Evolutionary conservation across 129 eudicot genomes (phyloP), one percentile per base, ranked within the genome.

Genomic region (Erigeron canadensis): DNA sequence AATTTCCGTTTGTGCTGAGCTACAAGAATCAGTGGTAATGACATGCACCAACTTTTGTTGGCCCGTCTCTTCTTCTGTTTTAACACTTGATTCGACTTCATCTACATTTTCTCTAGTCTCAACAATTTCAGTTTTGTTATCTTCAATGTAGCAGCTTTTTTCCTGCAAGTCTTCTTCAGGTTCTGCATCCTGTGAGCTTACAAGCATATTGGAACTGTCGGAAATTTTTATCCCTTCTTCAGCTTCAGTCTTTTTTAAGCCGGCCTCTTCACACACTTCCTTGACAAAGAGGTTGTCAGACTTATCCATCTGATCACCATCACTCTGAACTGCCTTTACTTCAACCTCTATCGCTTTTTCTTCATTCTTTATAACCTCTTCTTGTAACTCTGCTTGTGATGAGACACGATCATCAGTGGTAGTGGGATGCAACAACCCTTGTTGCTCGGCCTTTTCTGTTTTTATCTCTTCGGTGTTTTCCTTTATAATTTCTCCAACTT

Each of bases 131-230:
- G 28, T 34, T 8, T 23, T 45, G 0, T 13, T 42, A 18, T 77
- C 61, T 45, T 55, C 62, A 56, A 44, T 65, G 70, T 47, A 6
- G 44, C 40, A 57, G 73, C 47, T 48, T 5, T 5, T 71, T 65
- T 81, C 81, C 55, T 55, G 63, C 7, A 63, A 71, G 15, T 70
- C 65, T 8, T 15, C 60, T 51, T 69, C 70, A 37, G 60, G 12
- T 7, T 13, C 53, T 43, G 34, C 23, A 5, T 3, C 56, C 56
- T 50, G 34, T 28, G 34, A 28, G 34, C 34, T 50, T 18, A 12
- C 56, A 50, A 50, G 15, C 23, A 53, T 42, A 39, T 16, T 12
- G 44, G 73, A 54, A 57, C 56, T 45, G 66, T 57, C 41, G 17
- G 42, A 34, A 44, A 56, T 23, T 1, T 66, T n/a, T 51, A 41